Evolutionary conservation across 2,329 filamentous ascomycete genomes (phyloP).

Genomic region (Purpureocillium takamizusanense): DNA sequence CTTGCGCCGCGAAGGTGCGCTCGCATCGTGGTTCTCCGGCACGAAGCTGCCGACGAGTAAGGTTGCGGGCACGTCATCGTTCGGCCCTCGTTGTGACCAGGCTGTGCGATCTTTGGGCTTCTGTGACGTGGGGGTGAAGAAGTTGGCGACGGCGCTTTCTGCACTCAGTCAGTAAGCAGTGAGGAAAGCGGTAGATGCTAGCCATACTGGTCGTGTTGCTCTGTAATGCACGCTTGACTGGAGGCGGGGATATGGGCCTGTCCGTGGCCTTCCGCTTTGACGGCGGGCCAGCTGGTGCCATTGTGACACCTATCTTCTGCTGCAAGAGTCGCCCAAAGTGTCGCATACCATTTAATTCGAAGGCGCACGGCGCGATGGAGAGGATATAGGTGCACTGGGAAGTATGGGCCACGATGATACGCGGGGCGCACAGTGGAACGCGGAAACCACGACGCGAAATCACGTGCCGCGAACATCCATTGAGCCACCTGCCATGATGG

Average conservation of each 20-base stretch:
- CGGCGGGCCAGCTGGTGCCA: conserved; percentile 14
- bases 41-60: conserved; percentile 69
- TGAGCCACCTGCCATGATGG: no score
- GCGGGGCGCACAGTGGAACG: conserved; percentile 3
- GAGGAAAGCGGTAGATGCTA: no score
- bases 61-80: conserved; percentile 39
- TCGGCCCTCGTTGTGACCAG: conserved; percentile 59
- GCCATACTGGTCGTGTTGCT: conserved; percentile 44
- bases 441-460: conserved; percentile 16
- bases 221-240: conserved; percentile 41
- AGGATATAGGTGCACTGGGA: no score
- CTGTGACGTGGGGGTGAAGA: conserved; percentile 81
- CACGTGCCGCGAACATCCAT: no score
- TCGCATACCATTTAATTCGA: not conserved
- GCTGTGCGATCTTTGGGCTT: conserved; percentile 68
- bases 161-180: conserved; percentile 9
- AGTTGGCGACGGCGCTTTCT: conserved; percentile 67
- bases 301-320: conserved; percentile 6
- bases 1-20: conserved; percentile 34
- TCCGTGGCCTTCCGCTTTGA: conserved; percentile 28
- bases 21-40: conserved; percentile 27
- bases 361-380: no score
- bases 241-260: conserved; percentile 42
- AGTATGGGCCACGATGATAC: conserved; percentile 2
- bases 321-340: not conserved